These are phyloP conservation scores for Diplodia mutila DNA, from an alignment of 2,329 filamentous ascomycete species.

Conservation along the genomic window DNA sequence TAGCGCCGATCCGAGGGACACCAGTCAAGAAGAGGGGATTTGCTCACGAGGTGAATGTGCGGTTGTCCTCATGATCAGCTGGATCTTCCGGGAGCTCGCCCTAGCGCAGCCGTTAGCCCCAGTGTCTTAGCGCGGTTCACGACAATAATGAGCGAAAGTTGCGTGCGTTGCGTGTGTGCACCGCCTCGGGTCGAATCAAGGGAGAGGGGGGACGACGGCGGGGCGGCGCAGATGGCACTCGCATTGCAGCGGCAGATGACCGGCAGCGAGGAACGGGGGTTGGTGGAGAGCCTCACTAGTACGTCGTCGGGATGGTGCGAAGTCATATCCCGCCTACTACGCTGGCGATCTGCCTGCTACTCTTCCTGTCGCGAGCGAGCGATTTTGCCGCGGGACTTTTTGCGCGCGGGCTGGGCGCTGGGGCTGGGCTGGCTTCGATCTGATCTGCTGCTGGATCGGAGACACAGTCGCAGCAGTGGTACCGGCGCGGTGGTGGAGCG, in stretches of 20 bases:
- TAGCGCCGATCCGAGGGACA: background rate
- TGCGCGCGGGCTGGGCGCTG: background rate
- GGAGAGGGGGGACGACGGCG: background rate
- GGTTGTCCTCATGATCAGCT: conserved; percentile 26
- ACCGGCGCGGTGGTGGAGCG: conserved; percentile 20
- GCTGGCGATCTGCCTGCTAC: background rate
- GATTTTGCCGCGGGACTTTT: background rate
- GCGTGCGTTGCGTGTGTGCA: background rate
- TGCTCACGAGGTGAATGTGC: conserved; percentile 25
- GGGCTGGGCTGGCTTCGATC: background rate
- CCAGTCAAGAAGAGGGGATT: conserved; percentile 5
- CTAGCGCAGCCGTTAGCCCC: conserved; percentile 20
- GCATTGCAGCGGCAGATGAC: conserved; percentile 21
- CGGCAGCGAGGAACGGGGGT: conserved; percentile 11
- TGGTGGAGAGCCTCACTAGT: conserved; percentile 17
- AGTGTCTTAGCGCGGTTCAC: background rate
- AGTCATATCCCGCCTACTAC: conserved; percentile 6
- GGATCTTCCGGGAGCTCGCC: conserved; percentile 19
- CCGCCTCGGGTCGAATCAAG: background rate
- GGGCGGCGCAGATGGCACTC: background rate
- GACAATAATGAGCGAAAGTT: background rate
- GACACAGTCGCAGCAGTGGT: conserved; percentile 6
- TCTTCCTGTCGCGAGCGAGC: conserved; percentile 3
- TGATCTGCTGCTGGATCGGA: conserved; percentile 17
- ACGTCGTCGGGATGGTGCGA: conserved; percentile 18